Evolutionary conservation across 2,329 filamentous ascomycete genomes (phyloP).

Genomic region (Clarireedia hainanense): DNA sequence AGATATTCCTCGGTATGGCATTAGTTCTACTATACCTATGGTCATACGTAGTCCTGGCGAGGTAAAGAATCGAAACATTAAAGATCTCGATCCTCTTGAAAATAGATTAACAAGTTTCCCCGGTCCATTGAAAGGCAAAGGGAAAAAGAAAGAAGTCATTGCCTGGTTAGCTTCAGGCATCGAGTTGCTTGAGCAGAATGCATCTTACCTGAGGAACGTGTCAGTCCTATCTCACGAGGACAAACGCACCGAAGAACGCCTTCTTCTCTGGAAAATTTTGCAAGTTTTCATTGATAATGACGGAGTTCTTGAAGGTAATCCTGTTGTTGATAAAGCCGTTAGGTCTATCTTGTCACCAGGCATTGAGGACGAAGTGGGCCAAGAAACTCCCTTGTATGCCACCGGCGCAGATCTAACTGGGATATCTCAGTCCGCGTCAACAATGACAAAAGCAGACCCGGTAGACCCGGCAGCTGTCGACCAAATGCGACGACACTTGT

Average conservation of each 20-base stretch:
- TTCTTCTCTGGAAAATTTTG: slow-evolving; percentile 82
- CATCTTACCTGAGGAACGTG: slow-evolving; percentile 34
- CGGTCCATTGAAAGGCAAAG: slow-evolving; percentile 79
- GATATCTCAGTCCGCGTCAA: slow-evolving; percentile 30
- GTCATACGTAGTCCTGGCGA: slow-evolving; percentile 78
- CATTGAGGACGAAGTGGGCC: slow-evolving; percentile 26
- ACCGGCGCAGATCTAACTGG: slow-evolving; percentile 34
- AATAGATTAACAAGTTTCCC: slow-evolving; percentile 77
- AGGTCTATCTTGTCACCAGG: slow-evolving; percentile 64
- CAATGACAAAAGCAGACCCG: slow-evolving; percentile 50
- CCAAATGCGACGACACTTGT: slow-evolving; percentile 62
- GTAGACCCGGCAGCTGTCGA: slow-evolving; percentile 63
- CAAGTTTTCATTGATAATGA: slow-evolving; percentile 79
- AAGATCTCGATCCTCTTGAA: slow-evolving; percentile 61
- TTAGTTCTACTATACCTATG: slow-evolving; percentile 59
- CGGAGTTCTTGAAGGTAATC: slow-evolving; percentile 66
- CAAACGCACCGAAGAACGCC: slow-evolving; percentile 70
- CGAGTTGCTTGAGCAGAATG: slow-evolving; percentile 57
- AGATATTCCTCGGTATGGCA: slow-evolving; percentile 77
- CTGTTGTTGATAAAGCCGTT: slow-evolving; percentile 65
- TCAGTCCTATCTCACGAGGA: slow-evolving; percentile 49
- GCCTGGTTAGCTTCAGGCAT: slow-evolving; percentile 76
- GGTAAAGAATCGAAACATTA: slow-evolving; percentile 68
- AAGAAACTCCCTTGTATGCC: slow-evolving; percentile 27
- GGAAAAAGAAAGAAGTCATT: slow-evolving; percentile 90